These are phyloP conservation scores for Abelmoschus esculentus DNA, from an alignment of 345 rosid species.

Conservation along the genomic window DNA sequence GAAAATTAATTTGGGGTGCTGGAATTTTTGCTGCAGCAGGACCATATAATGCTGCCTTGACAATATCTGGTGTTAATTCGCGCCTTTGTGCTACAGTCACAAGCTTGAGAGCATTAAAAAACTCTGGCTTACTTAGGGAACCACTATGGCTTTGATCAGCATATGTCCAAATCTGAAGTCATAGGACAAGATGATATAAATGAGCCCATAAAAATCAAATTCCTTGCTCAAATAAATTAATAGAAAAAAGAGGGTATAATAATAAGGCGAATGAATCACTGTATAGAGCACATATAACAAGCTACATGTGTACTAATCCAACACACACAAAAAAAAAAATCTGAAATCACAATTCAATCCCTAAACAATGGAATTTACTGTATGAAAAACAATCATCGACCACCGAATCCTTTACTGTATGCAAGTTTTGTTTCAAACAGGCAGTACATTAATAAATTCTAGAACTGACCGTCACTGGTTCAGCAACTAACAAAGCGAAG, in stretches of 20 bases:
- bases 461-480: no score
- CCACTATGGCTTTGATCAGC: conserved; percentile 75
- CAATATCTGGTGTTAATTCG: conserved; percentile 86
- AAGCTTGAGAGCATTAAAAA: conserved; percentile 80
- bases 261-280: background rate
- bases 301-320: background rate
- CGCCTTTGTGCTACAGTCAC: conserved; percentile 98
- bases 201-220: background rate
- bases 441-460: no score
- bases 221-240: background rate
- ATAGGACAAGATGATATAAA: conserved; percentile 15
- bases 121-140: conserved; percentile 79
- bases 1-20: conserved; percentile 74
- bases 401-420: no score
- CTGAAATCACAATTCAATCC: background rate
- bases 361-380: background rate
- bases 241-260: background rate
- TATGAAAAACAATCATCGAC: background rate
- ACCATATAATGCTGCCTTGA: conserved; percentile 84
- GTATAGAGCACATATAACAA: background rate
- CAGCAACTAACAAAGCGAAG: no score
- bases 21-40: conserved; percentile 98
- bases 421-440: no score
- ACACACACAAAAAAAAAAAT: background rate
- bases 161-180: conserved; percentile 55